Conservation (phyloP, 306 rosid species). For the Crotalaria pallida region DNA sequence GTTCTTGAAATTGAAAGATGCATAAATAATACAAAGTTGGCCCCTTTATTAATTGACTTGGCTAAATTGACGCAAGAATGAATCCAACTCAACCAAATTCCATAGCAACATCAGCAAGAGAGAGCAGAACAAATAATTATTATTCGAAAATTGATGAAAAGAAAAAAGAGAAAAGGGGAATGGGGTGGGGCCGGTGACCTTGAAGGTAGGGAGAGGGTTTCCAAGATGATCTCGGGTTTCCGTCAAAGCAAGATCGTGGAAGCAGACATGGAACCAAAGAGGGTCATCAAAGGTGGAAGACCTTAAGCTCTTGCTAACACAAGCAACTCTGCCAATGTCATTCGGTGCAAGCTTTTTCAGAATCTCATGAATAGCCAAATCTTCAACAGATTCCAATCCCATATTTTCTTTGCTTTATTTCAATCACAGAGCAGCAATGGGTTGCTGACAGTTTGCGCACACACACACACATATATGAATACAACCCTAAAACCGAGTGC, state of each 20-base stretch:
- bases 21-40: neutral
- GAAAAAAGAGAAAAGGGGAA: too few relatives aligned
- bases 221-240: constrained; percentile 55
- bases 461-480: too few relatives aligned
- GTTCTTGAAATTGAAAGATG: neutral
- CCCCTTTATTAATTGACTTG: neutral
- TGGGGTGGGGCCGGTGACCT: constrained; percentile 25
- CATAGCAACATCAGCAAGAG: neutral
- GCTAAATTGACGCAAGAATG: neutral
- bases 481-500: too few relatives aligned
- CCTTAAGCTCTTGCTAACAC: constrained; percentile 49
- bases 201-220: constrained; percentile 62
- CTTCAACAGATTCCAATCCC: constrained; percentile 69
- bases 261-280: constrained; percentile 62
- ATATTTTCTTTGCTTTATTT: constrained; percentile 5
- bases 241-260: constrained; percentile 43
- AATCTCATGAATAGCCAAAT: constrained; percentile 48
- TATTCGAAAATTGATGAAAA: too few relatives aligned
- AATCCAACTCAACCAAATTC: neutral
- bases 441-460: too few relatives aligned
- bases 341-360: constrained; percentile 46
- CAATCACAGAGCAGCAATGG: neutral
- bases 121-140: too few relatives aligned
- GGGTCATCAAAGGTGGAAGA: constrained; percentile 57
- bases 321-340: constrained; percentile 48